These are phyloP conservation scores for Exophiala lecanii-corni DNA, from an alignment of 2,329 filamentous ascomycete genomes.

Conservation along the genomic window DNA sequence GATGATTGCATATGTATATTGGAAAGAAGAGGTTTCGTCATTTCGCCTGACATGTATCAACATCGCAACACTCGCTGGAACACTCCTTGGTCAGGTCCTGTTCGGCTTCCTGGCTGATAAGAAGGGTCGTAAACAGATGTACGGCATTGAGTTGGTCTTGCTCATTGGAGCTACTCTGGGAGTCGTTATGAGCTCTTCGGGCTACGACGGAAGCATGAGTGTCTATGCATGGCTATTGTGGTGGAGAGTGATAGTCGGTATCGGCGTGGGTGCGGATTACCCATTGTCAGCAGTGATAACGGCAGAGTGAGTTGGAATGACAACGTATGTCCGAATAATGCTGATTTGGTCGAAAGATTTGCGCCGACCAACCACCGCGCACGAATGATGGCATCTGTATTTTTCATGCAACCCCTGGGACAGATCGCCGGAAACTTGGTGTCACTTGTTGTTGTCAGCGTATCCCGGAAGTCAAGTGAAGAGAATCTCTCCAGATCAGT, in stretches of 20 bases:
- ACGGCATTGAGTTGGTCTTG: conserved; percentile 47
- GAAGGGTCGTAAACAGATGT: conserved; percentile 48
- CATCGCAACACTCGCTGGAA: conserved; percentile 44
- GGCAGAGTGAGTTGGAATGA: conserved; percentile 50
- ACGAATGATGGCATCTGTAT: conserved; percentile 64
- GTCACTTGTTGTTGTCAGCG: conserved; percentile 45
- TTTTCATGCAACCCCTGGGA: conserved; percentile 65
- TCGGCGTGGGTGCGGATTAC: conserved; percentile 64
- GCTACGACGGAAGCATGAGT: conserved; percentile 40
- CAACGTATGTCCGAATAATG: background rate
- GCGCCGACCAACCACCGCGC: conserved; percentile 57
- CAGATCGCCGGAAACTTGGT: conserved; percentile 62
- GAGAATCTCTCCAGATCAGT: conserved; percentile 38
- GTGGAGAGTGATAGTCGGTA: conserved; percentile 46
- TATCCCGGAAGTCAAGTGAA: conserved; percentile 26
- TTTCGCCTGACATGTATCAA: conserved; percentile 40
- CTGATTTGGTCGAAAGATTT: conserved; percentile 33
- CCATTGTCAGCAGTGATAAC: conserved; percentile 64
- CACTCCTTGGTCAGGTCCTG: conserved; percentile 43
- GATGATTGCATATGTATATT: conserved; percentile 47
- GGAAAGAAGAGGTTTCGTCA: conserved; percentile 35
- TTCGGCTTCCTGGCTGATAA: conserved; percentile 47
- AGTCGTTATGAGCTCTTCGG: conserved; percentile 43
- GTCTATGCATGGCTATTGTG: conserved; percentile 44
- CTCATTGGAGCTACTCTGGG: conserved; percentile 45